These are phyloP conservation scores for Stylosanthes scabra DNA, from an alignment of 331 rosid genomes.

Conservation along the genomic window DNA sequence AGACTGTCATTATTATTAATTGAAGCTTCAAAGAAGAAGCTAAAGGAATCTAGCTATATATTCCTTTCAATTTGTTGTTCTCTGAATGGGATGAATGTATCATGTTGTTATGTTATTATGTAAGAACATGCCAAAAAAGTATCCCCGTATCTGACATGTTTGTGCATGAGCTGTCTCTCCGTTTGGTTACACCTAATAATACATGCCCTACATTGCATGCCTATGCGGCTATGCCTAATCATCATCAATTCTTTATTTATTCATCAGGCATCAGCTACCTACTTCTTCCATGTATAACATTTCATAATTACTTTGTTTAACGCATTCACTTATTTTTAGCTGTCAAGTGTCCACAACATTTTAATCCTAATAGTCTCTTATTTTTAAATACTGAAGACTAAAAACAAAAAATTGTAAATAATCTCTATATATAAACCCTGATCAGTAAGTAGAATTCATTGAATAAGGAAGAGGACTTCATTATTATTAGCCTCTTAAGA, in stretches of 20 bases:
- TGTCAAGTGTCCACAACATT: no score
- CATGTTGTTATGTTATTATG: constrained; percentile 41
- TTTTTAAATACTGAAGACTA: no score
- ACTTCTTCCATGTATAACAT: constrained; percentile 8
- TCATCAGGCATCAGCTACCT: not conserved
- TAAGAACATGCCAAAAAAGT: constrained; percentile 36
- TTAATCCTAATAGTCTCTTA: no score
- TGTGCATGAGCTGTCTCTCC: no score
- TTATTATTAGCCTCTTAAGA: no score
- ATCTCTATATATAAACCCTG: no score
- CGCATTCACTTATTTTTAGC: constrained; percentile 37
- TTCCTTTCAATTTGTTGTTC: no score
- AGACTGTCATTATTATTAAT: not conserved
- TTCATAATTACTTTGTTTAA: constrained; percentile 18
- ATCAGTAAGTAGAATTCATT: no score
- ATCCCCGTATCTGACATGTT: constrained; percentile 44
- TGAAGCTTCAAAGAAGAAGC: constrained; percentile 13
- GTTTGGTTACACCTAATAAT: constrained; percentile 43
- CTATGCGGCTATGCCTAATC: no score
- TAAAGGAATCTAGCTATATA: constrained; percentile 29
- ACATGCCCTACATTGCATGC: constrained; percentile 45
- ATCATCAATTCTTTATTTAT: constrained; percentile 20
- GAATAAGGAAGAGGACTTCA: no score
- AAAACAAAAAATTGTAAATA: no score
- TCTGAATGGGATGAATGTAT: no score